Percentiles rank a stretch among this genome's conserved stretches.
Conservation (phyloP, 2,329 filamentous ascomycete species). For the Botrytis deweyae region DNA sequence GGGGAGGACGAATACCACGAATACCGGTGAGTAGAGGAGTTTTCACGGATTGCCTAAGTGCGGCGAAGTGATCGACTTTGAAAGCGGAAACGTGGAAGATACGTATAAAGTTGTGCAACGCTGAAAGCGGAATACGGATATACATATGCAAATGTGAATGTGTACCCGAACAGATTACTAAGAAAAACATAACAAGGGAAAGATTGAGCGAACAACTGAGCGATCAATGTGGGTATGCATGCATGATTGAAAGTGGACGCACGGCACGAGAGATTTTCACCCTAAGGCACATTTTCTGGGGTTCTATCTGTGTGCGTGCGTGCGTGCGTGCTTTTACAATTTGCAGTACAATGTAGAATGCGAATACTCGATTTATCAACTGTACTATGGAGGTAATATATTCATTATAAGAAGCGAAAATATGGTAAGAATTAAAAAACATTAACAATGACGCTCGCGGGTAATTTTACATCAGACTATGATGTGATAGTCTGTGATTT, state of each 20-base stretch:
- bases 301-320: not conserved
- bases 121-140: not conserved
- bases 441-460: not conserved
- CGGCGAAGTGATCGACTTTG: not conserved
- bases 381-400: not conserved
- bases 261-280: not conserved
- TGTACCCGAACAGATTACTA: not conserved
- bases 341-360: not conserved
- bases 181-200: not conserved
- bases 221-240: not conserved
- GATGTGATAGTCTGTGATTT: not conserved
- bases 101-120: not conserved
- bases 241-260: not conserved
- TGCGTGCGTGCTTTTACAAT: not conserved
- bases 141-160: not conserved
- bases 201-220: constrained; percentile 7
- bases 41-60: not conserved
- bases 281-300: not conserved
- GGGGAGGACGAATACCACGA: not conserved
- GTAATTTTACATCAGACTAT: not conserved
- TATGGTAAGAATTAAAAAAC: not conserved
- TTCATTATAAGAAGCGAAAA: not conserved
- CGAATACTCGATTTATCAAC: not conserved
- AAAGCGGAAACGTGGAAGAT: not conserved
- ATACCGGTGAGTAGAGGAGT: not conserved